phyloP scores from a whole-genome alignment of 1,284 basidiomycete species.

The Coniophora puteana region DNA sequence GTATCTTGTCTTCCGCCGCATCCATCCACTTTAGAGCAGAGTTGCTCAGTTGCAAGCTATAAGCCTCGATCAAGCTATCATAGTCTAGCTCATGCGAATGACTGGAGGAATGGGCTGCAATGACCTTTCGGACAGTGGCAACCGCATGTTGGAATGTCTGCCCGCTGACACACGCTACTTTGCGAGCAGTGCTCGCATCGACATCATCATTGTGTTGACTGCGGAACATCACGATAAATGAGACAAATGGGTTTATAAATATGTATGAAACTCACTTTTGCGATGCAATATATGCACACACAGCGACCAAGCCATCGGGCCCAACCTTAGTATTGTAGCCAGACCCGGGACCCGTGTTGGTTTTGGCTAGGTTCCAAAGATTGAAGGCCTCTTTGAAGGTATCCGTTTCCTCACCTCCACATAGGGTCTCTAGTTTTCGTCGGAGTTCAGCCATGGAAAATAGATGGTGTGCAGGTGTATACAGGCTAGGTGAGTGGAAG shows the following conservation, averaged over 20 bases:
- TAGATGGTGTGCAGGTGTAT: no score
- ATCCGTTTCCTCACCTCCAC: no score
- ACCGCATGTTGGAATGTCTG: slow-evolving; percentile 19
- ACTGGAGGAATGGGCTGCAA: slow-evolving; percentile 7
- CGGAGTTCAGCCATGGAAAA: no score
- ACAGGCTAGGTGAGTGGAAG: no score
- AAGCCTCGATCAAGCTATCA: slow-evolving; percentile 17
- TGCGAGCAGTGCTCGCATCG: slow-evolving; percentile 20
- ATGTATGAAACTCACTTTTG: slow-evolving; percentile 18
- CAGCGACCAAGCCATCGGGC: slow-evolving; percentile 18
- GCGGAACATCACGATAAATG: background rate
- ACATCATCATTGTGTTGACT: slow-evolving; percentile 26
- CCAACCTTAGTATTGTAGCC: slow-evolving; percentile 21
- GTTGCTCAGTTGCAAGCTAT: slow-evolving; percentile 9
- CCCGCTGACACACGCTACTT: slow-evolving; percentile 20
- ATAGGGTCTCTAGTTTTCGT: no score
- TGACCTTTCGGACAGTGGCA: slow-evolving; percentile 18
- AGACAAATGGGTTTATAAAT: background rate
- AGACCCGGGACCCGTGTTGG: slow-evolving; percentile 23
- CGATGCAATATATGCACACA: slow-evolving; percentile 29
- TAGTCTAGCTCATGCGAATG: slow-evolving; percentile 14
- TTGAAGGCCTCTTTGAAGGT: slow-evolving; percentile 20
- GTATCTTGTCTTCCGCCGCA: slow-evolving; percentile 19
- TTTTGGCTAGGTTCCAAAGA: slow-evolving; percentile 18
- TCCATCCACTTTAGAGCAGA: slow-evolving; percentile 25